Conservation (phyloP, 2,329 filamentous ascomycete species). For the Colletotrichum kahawae region DNA sequence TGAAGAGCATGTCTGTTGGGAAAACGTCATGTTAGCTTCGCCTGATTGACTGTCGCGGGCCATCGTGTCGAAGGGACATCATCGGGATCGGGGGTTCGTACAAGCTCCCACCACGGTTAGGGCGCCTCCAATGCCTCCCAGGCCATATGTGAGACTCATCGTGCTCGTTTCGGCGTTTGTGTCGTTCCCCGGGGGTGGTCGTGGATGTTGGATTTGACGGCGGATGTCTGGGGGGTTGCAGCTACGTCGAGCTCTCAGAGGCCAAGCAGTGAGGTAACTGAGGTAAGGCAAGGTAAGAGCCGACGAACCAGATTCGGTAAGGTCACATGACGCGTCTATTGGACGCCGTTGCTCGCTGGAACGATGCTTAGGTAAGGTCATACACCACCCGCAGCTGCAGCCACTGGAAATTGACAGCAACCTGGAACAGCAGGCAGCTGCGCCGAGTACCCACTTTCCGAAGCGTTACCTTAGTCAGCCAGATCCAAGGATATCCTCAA, state of each 20-base stretch:
- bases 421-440: background rate
- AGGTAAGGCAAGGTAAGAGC: conserved; percentile 9
- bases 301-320: conserved; percentile 27
- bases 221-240: conserved; percentile 17
- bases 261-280: conserved; percentile 13
- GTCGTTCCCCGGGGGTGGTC: conserved; percentile 20
- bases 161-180: conserved; percentile 32
- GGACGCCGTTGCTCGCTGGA: background rate
- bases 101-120: conserved; percentile 78
- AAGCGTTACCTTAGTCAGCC: conserved; percentile 33
- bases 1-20: conserved; percentile 92
- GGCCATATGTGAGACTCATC: conserved; percentile 78
- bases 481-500: conserved; percentile 21
- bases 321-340: conserved; percentile 40
- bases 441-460: conserved; percentile 1
- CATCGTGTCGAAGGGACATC: background rate
- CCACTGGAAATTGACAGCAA: background rate
- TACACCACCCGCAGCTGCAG: fast-evolving
- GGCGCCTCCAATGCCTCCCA: conserved; percentile 71
- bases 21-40: conserved; percentile 7
- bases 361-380: background rate
- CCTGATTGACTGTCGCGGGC: background rate
- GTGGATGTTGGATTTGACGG: conserved; percentile 13
- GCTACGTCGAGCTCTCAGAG: conserved; percentile 23
- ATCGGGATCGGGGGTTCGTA: conserved; percentile 53